Base-by-base conservation (phyloP, 768 basidiomycete genomes). In the Psilocybe cubensis region DNA sequence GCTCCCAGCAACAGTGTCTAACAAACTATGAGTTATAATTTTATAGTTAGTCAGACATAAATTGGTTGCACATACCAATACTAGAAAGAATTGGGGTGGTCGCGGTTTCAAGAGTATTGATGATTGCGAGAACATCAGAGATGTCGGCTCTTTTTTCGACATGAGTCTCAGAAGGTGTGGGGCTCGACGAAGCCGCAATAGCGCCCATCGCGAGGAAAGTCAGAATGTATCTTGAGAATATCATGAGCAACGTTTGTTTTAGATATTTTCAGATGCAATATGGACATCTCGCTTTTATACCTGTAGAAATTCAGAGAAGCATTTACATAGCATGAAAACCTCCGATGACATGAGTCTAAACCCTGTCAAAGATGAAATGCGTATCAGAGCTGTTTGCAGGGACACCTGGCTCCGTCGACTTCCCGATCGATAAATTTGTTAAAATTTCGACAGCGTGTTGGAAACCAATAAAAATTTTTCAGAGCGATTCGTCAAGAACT, bases 91-190 rank as follows among this genome's bases (percentile, higher is more conserved):
- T 45, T 1, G 12, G 9, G 3, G 53, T 21, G 12, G 53, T 54
- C 11, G 40, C 25, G 33, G 17, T 33, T 33, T 54, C 28, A 33
- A 54, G 53, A 10, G 28, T 45, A 24, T 33, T 25, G 14, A 54
- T 20, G 20, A 54, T 35, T 29, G 29, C 53, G 31, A 54, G 43
- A 35, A 54, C 53, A n/a, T 54, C 18, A 44, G 43, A 45, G 0
- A 46, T 33, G 20, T 54, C 53, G 1, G 50, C 50, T 9, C 53
- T 29, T 35, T 14, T 45, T 33, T 54, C 44, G 28, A 43, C 17
- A 38, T 38, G 35, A 14, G n/a, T 17, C 12, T 38, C 35, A 14
- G 14, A 38, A n/a, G n/a, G n/a, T 17, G n/a, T n/a, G 12, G 35
- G 35, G 12, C 7, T 38, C 14, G 35, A 38, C 6, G 35, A 11